A percentile compares a stretch with the other conserved stretches of the same genome.
These are phyloP conservation scores for Neurospora discreta DNA, from an alignment of 495 filamentous ascomycete species.

Conservation along the genomic window DNA sequence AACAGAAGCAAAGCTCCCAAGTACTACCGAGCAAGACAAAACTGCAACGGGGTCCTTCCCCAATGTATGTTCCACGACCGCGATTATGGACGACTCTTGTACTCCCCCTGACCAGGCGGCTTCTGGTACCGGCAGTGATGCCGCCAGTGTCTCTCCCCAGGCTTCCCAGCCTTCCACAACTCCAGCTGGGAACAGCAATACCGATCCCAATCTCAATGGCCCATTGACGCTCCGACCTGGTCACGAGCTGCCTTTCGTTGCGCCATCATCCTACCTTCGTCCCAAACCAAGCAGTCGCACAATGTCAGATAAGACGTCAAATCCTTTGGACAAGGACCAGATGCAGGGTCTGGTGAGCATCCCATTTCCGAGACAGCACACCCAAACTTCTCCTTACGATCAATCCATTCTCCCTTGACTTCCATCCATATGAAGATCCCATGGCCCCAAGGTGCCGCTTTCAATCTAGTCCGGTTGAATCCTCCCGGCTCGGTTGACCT, in stretches of 20 bases:
- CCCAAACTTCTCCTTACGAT: slow-evolving; percentile 5
- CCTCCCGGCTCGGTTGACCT: background rate
- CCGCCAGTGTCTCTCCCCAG: slow-evolving; percentile 11
- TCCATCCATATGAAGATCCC: background rate
- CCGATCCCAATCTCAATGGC: slow-evolving; percentile 9
- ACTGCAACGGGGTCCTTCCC: slow-evolving; percentile 1
- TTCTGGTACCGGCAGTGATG: slow-evolving; percentile 15
- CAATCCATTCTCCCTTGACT: slow-evolving; percentile 1
- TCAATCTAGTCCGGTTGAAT: background rate
- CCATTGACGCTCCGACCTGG: slow-evolving; percentile 23
- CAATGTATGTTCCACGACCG: slow-evolving; percentile 24
- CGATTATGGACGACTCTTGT: slow-evolving; percentile 29
- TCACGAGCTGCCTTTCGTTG: slow-evolving; percentile 53
- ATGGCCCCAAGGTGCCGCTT: background rate
- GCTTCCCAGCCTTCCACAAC: slow-evolving; percentile 9
- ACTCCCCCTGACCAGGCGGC: slow-evolving; percentile 19
- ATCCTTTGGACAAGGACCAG: slow-evolving; percentile 80
- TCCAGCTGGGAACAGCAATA: slow-evolving; percentile 14
- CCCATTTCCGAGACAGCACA: slow-evolving; percentile 14
- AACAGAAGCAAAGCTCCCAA: background rate
- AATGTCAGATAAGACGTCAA: slow-evolving; percentile 49
- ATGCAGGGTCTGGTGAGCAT: slow-evolving; percentile 77
- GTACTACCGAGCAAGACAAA: background rate
- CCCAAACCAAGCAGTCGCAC: slow-evolving; percentile 44
- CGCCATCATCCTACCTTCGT: slow-evolving; percentile 78